Conservation (phyloP, 2,329 filamentous ascomycete genomes). For the Arthroderma sp. region DNA sequence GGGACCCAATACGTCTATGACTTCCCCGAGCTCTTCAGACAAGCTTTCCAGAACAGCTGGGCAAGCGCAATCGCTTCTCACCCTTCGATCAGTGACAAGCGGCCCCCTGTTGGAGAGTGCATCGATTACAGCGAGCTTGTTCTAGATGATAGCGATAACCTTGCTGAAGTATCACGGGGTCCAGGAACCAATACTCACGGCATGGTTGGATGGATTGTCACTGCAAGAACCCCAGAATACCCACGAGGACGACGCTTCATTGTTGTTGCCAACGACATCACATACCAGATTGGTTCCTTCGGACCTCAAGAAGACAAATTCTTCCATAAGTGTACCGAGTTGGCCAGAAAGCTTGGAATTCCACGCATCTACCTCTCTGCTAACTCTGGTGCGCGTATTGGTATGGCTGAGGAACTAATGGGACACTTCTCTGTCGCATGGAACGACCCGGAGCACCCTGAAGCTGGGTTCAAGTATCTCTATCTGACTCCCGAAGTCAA, state of each 20-base stretch:
- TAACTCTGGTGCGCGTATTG: slow-evolving; percentile 95
- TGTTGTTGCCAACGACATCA: slow-evolving; percentile 97
- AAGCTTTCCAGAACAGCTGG: slow-evolving; percentile 96
- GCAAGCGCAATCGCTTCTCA: slow-evolving; percentile 59
- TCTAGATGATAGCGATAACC: slow-evolving; percentile 80
- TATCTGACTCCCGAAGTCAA: slow-evolving; percentile 82
- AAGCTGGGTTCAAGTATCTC: slow-evolving; percentile 90
- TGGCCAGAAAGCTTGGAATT: slow-evolving; percentile 86
- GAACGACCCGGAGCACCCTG: slow-evolving; percentile 71
- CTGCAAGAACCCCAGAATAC: slow-evolving; percentile 89
- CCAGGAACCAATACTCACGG: slow-evolving; percentile 90
- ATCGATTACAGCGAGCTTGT: slow-evolving; percentile 90
- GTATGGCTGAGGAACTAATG: slow-evolving; percentile 91
- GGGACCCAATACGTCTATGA: slow-evolving; percentile 99
- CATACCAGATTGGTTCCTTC: slow-evolving; percentile 96
- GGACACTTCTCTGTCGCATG: slow-evolving; percentile 95
- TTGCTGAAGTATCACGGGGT: slow-evolving; percentile 87
- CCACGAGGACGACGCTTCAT: slow-evolving; percentile 84
- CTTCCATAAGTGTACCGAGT: slow-evolving; percentile 97
- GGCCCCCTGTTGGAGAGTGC: slow-evolving; percentile 77
- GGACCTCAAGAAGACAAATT: slow-evolving; percentile 93
- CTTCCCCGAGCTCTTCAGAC: slow-evolving; percentile 97
- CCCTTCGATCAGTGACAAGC: slow-evolving; percentile 60
- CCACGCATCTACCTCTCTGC: slow-evolving; percentile 95
- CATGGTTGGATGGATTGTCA: slow-evolving; percentile 98